Base-by-base conservation (phyloP, 2,329 filamentous ascomycete species). In the Arthrobotrys conoides region DNA sequence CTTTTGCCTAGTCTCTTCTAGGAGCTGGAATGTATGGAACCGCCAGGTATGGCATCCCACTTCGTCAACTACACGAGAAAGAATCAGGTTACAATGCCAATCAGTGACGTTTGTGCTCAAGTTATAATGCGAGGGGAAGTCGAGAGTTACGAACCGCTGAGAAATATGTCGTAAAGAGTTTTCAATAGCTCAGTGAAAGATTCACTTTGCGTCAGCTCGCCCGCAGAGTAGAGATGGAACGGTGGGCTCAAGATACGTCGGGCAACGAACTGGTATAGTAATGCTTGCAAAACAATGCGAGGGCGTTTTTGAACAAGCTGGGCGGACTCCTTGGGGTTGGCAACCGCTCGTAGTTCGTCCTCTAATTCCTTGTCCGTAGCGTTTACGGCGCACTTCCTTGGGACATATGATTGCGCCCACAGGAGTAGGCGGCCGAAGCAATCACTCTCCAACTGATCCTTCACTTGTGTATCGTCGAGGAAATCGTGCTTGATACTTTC, bases 11-110 rank as follows among this genome's bases (percentile, higher is more conserved):
- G 33, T 36, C 33, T 36, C 33, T 36, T 36, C 33, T 5, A 67
- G 27, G 14, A 67, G 44, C 27, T 67, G 63, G 20, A 67, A 53
- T 33, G 63, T 67, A 20, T 67, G 22, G 20, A 67, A 67, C 18
- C 63, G 2, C 63, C 63, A 67, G 9, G 30, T 24, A 41, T 67
- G 63, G 22, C 63, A 41, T 51, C 27, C 14, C 1, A 38, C 18
- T 12, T 20, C 27, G 48, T 67, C 63, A 16, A 67, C 63, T 67
- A 38, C 38, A 24, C 36, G 14, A 2, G 18, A 3, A 22, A 20
- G 5, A 22, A 49, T 22, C 46, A n/a, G 44, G 16, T 48, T 20
- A 8, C 5, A 20, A 49, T n/a, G n/a, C n/a, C n/a, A n/a, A n/a
- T n/a, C n/a, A 49, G 3, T 22, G 5, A 8, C 18, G 8, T 49